Evolutionary conservation across 2,329 filamentous ascomycete genomes (phyloP), one percentile per base, ranked within the genome.

Genomic region (Cryoendolithus antarcticus): DNA sequence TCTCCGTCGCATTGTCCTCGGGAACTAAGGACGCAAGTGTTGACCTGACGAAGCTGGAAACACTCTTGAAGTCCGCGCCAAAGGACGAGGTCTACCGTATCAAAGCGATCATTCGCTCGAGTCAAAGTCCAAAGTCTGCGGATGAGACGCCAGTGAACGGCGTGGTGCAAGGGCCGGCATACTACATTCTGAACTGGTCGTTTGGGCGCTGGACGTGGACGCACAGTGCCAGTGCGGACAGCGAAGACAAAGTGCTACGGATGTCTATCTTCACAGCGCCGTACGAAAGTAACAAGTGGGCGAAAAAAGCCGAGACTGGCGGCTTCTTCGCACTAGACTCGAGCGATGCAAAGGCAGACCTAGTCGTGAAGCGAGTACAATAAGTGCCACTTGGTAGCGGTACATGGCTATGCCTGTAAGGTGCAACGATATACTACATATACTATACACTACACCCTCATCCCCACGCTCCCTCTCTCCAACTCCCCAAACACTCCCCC

Each of bases 51-150:
- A 67, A 80, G 46, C 70, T 94, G 6, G 68, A 78, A 41, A 64
- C 66, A 7, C 66, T 96, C 2, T 71, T 96, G 27, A 67, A 71
- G 35, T 62, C 75, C 0, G 82, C 89, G 0, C 82, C 86, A 1
- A 94, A 93, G 58, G 91, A 98, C 48, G 88, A 96, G 56, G 77
- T 93, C 7, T 98, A 96, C 63, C 77, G 91, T 40, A 96, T 98
- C 59, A 98, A 98, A 61, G 84, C 74, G 0, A 66, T 80, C 3
- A 47, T 80, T 6, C 68, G 69, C 59, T 32, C 61, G 44, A 55
- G 62, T 1, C 62, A 59, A 1, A 62, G 65, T 0, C 66, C 66
- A 4, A 49, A 48, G 32, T 40, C 49, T 8, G 40, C 50, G 8
- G 65, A 69, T 9, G 63, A 63, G 11, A 49, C 57, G 9, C 48